Conservation (phyloP, 768 basidiomycete species). For the Leucogyrophana mollusca region DNA sequence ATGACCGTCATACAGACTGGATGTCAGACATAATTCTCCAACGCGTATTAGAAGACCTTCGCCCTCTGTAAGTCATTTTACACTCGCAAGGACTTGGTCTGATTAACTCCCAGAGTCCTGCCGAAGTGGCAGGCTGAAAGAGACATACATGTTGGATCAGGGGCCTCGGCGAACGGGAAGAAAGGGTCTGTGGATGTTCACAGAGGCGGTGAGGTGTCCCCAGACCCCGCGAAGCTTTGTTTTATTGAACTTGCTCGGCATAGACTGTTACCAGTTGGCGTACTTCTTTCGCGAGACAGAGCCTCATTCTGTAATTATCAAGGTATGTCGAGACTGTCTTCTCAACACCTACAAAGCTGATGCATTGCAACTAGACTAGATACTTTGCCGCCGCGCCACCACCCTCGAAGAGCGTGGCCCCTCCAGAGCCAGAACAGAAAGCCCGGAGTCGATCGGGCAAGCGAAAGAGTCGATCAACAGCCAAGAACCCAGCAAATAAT, state of each 20-base stretch:
- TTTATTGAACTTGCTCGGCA: conserved; percentile 1
- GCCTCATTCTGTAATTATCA: conserved; percentile 77
- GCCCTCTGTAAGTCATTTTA: conserved; percentile 53
- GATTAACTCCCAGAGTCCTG: conserved; percentile 48
- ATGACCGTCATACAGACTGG: conserved; percentile 86
- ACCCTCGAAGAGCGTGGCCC: conserved; percentile 16
- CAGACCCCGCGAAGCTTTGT: conserved; percentile 5
- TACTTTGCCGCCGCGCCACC: conserved; percentile 35
- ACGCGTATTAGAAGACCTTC: conserved; percentile 75
- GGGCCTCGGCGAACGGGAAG: conserved; percentile 46
- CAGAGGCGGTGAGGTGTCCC: conserved; percentile 61
- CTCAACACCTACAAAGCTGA: no score
- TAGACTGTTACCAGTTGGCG: conserved; percentile 87
- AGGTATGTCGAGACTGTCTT: conserved; percentile 49
- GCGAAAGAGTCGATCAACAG: conserved; percentile 12
- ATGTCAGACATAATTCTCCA: conserved; percentile 85
- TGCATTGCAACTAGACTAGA: conserved; percentile 34
- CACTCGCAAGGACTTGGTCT: not conserved
- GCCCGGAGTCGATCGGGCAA: conserved; percentile 20
- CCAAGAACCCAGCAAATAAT: conserved; percentile 5
- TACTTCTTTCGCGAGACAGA: conserved; percentile 86
- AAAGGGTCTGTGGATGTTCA: conserved; percentile 79
- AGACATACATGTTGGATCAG: conserved; percentile 39
- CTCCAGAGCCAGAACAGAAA: conserved; percentile 14
- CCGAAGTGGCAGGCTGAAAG: conserved; percentile 66